Evolutionary conservation across 768 basidiomycete genomes (phyloP).

Genomic region (Suillus brevipes): DNA sequence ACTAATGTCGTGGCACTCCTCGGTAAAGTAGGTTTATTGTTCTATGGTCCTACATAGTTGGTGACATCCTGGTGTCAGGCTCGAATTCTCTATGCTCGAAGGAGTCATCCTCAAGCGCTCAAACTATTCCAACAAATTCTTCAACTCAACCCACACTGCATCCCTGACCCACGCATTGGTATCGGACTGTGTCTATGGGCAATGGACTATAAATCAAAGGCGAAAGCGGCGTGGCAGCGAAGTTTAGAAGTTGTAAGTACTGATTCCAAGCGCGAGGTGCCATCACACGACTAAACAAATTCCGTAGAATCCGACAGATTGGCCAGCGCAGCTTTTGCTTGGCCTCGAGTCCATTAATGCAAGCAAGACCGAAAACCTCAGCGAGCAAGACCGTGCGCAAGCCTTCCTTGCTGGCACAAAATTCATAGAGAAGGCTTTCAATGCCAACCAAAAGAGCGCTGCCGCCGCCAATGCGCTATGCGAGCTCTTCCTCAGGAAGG

Average conservation of each 20-base stretch:
- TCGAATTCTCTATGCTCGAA: conserved; percentile 78
- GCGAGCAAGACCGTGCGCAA: conserved; percentile 62
- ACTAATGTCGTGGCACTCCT: conserved; percentile 86
- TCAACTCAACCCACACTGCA: conserved; percentile 70
- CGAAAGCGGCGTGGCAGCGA: conserved; percentile 88
- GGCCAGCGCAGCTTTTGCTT: conserved; percentile 78
- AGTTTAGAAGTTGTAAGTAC: conserved; percentile 77
- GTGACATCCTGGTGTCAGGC: conserved; percentile 47
- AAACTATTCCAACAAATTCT: conserved; percentile 86
- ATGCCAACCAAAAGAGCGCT: conserved; percentile 67
- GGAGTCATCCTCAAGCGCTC: conserved; percentile 77
- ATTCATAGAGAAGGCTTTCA: conserved; percentile 77
- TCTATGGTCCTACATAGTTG: neutral
- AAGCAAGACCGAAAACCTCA: conserved; percentile 68
- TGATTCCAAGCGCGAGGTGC: neutral
- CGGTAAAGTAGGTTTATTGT: conserved; percentile 63
- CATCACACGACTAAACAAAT: neutral
- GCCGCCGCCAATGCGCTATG: conserved; percentile 84
- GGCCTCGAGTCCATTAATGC: conserved; percentile 86
- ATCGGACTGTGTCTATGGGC: conserved; percentile 95
- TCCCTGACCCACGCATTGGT: conserved; percentile 93
- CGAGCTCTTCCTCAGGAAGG: conserved; percentile 75
- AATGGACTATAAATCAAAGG: conserved; percentile 78
- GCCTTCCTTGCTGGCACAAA: conserved; percentile 67
- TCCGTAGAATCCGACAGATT: conserved; percentile 71